phyloP scores from a whole-genome alignment of 306 rosid genomes.

The Vigna nakashimae region DNA sequence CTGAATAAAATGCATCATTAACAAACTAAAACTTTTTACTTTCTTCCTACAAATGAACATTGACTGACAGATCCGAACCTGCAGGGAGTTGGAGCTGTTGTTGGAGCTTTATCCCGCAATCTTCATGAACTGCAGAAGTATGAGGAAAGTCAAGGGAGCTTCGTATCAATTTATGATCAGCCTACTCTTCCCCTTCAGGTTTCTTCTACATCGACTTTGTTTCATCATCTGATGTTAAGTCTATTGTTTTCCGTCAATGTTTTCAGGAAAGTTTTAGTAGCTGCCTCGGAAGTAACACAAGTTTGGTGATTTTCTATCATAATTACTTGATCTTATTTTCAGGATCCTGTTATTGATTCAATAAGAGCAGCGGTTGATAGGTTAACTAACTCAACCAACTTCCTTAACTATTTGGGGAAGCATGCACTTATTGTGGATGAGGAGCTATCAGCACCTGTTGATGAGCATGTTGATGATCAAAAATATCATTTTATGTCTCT shows the following conservation, averaged over 20 bases:
- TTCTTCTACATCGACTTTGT: constrained; percentile 35
- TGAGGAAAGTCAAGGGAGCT: constrained; percentile 85
- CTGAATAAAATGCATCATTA: constrained; percentile 3
- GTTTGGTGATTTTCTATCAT: constrained; percentile 13
- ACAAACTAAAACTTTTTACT: not conserved
- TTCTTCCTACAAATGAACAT: constrained; percentile 37
- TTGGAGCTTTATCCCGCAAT: constrained; percentile 92
- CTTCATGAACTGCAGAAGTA: constrained; percentile 91
- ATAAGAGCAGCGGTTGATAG: constrained; percentile 85
- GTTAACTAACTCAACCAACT: constrained; percentile 81
- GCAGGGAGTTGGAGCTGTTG: constrained; percentile 94
- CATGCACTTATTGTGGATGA: constrained; percentile 93
- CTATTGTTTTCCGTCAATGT: constrained; percentile 4
- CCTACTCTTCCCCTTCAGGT: constrained; percentile 83
- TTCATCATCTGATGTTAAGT: constrained; percentile 28
- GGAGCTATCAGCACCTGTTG: constrained; percentile 70
- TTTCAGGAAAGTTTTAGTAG: constrained; percentile 2
- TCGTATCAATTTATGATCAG: constrained; percentile 86
- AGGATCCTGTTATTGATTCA: constrained; percentile 86
- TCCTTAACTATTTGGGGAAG: constrained; percentile 83
- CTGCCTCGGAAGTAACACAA: not conserved
- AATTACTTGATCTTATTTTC: constrained; percentile 45
- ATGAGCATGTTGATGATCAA: constrained; percentile 66
- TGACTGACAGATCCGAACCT: constrained; percentile 37
- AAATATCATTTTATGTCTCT: constrained; percentile 84